Evolutionary conservation across 2,329 filamentous ascomycete genomes (phyloP).

Genomic region (Alternaria atra): DNA sequence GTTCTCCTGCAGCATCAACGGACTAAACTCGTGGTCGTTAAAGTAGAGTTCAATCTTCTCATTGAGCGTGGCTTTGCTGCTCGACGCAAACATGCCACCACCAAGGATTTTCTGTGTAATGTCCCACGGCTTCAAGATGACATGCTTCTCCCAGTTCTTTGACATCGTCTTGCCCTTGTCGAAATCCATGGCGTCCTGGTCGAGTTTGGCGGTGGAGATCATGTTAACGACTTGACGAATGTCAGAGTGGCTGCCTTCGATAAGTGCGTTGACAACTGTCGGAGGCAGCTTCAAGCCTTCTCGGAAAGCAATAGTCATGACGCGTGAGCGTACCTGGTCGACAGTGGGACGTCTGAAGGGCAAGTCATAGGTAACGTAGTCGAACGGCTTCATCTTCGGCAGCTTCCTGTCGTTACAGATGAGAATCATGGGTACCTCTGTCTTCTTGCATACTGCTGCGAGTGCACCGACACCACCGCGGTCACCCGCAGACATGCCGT

Average conservation of each 20-base stretch:
- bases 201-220: constrained; percentile 92
- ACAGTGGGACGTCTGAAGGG: constrained; percentile 89
- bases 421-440: constrained; percentile 90
- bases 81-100: constrained; percentile 82
- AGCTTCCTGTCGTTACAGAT: constrained; percentile 95
- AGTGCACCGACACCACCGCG: constrained; percentile 94
- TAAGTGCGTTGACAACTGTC: constrained; percentile 87
- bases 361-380: constrained; percentile 83
- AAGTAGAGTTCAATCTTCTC: constrained; percentile 99
- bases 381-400: constrained; percentile 99
- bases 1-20: constrained; percentile 97
- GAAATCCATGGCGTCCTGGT: constrained; percentile 80
- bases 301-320: constrained; percentile 93
- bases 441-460: constrained; percentile 94
- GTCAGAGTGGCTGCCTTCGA: constrained; percentile 94
- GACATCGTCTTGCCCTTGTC: constrained; percentile 92
- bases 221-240: constrained; percentile 99
- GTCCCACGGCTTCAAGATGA: constrained; percentile 97
- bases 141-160: constrained; percentile 97
- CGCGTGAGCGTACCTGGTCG: constrained; percentile 87
- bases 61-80: constrained; percentile 87
- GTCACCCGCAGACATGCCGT: constrained; percentile 98
- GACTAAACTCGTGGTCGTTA: constrained; percentile 98
- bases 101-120: constrained; percentile 93
- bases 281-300: constrained; percentile 87